Conservation (phyloP, 305 asterid genomes). For the Rubia balearica region DNA sequence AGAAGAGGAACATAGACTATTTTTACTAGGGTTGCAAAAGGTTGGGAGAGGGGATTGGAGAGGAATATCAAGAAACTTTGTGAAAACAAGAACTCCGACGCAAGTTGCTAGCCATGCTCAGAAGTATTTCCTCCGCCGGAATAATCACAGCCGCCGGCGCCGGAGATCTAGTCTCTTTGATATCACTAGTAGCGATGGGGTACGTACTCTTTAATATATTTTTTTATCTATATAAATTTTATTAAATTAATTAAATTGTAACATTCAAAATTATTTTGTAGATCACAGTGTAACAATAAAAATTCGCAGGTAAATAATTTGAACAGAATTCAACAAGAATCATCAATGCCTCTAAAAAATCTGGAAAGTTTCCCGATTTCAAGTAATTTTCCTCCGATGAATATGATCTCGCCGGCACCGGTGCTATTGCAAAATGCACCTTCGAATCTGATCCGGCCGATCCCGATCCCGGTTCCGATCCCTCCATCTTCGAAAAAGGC, state of each 20-base stretch:
- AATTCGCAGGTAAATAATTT: slow-evolving; percentile 28
- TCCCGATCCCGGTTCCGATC: slow-evolving; percentile 46
- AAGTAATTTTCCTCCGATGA: slow-evolving; percentile 29
- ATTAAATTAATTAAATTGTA: no score
- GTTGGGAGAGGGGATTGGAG: slow-evolving; percentile 99
- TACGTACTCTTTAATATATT: slow-evolving; percentile 13
- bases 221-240: no score
- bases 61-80: slow-evolving; percentile 90
- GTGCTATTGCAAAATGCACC: slow-evolving; percentile 21
- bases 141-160: slow-evolving; percentile 68
- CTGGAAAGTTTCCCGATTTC: slow-evolving; percentile 20
- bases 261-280: neutral
- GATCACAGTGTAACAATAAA: neutral
- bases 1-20: slow-evolving; percentile 83
- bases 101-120: slow-evolving; percentile 99
- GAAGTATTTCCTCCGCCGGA: slow-evolving; percentile 84
- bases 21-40: slow-evolving; percentile 76
- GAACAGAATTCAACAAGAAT: slow-evolving; percentile 37
- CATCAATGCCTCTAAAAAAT: slow-evolving; percentile 21
- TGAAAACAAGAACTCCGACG: slow-evolving; percentile 85
- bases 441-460: slow-evolving; percentile 45
- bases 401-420: slow-evolving; percentile 21
- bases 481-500: slow-evolving; percentile 81
- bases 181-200: slow-evolving; percentile 75
- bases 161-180: slow-evolving; percentile 95